Evolutionary conservation across 768 basidiomycete genomes (phyloP).

Genomic region (Boletus subparvulus): DNA sequence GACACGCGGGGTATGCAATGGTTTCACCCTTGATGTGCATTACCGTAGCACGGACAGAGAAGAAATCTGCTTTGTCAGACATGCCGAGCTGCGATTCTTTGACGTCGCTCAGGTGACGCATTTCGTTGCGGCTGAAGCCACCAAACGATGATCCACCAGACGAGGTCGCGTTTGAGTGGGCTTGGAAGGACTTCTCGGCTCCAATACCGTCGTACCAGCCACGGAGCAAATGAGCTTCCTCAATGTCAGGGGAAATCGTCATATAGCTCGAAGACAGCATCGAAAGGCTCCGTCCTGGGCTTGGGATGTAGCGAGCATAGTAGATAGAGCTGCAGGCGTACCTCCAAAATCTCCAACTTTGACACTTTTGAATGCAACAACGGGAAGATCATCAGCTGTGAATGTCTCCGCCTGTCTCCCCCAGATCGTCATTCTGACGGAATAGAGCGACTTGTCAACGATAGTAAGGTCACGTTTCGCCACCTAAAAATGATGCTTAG

Average conservation of each 20-base stretch:
- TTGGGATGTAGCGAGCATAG: slow-evolving; percentile 8
- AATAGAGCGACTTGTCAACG: slow-evolving; percentile 78
- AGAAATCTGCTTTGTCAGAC: slow-evolving; percentile 77
- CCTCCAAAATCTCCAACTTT: slow-evolving; percentile 92
- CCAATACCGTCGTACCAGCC: slow-evolving; percentile 92
- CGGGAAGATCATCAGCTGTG: slow-evolving; percentile 53
- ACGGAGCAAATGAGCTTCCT: slow-evolving; percentile 79
- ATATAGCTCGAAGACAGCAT: slow-evolving; percentile 80
- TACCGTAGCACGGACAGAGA: slow-evolving; percentile 78
- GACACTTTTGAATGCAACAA: slow-evolving; percentile 92
- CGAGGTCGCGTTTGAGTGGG: slow-evolving; percentile 53
- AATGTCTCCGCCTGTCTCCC: slow-evolving; percentile 91
- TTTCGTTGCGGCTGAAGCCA: slow-evolving; percentile 67
- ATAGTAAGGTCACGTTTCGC: slow-evolving; percentile 87
- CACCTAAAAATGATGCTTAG: slow-evolving; percentile 46
- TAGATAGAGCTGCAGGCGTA: slow-evolving; percentile 23
- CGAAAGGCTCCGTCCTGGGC: slow-evolving; percentile 75
- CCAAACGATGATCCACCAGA: slow-evolving; percentile 39
- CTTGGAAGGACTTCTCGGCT: slow-evolving; percentile 59
- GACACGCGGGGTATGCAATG: slow-evolving; percentile 88
- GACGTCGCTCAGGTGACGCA: slow-evolving; percentile 72
- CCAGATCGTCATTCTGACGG: slow-evolving; percentile 89
- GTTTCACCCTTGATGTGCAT: slow-evolving; percentile 85
- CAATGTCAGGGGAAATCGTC: slow-evolving; percentile 87
- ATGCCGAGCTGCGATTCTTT: slow-evolving; percentile 74